Base-by-base conservation (phyloP, 352 stramenopile species). In the Globisporangium emineosum region DNA sequence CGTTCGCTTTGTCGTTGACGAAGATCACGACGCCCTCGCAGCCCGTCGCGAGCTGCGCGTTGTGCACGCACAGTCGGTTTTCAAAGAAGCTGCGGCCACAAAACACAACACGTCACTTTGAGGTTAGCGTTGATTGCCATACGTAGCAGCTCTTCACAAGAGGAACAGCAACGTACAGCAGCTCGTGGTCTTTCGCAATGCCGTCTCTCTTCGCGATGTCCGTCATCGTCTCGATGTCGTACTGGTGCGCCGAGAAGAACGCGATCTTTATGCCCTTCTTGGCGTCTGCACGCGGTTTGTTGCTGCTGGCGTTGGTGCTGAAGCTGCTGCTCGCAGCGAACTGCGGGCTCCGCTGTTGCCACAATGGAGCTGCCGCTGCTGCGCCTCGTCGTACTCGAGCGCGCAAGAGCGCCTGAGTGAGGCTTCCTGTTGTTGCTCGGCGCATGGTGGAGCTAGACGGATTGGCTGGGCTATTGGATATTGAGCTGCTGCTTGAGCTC, bases 1-100 rank as follows among this genome's bases (percentile, higher is more conserved):
- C 79, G 59, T 94, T 75, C 4, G 86, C 86, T 6, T 76, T 77
- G 67, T 97, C 89, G 64, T 96, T 97, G 50, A 97, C 89, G 65
- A 96, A 97, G 57, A 94, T 88, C 40, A 86, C 79, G 29, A 90
- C 81, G 45, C 51, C 81, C 50, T 93, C 83, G 51, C 72, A 90
- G 2, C 76, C 73, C 9, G 79, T 64, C 0, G 85, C 81, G 35
- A 93, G 71, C 47, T 77, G 70, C 9, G 77, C 83, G 0, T 79
- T 89, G 27, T 74, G 70, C 19, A 57, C 60, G 58, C 76, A 81
- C 12, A 93, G 66, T 30, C 81, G 81, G 29, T 77, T 73, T 29
- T 69, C 59, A 47, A 89, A 81, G 72, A 90, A 90, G 10, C 77
- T 86, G 42, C 29, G 45, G 6, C 42, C 12, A 7, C 35, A 25